A percentile compares a stretch with the other conserved stretches of the same genome.
These are phyloP conservation scores for Begonia fuchsioides DNA, from an alignment of 306 rosid genomes.

Conservation along the genomic window DNA sequence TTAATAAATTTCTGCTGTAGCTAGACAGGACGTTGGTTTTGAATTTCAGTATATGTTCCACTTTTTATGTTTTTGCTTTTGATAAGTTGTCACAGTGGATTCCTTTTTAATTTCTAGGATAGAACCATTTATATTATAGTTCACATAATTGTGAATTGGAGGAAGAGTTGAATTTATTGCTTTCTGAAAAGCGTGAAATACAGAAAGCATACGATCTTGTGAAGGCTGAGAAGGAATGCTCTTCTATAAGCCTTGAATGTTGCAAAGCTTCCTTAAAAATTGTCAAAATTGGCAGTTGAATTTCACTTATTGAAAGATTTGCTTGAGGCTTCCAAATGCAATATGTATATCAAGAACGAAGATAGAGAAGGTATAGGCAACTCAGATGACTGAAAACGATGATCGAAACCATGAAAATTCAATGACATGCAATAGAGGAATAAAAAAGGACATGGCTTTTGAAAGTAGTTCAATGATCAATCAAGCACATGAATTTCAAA, in stretches of 20 bases:
- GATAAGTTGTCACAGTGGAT: too few species aligned
- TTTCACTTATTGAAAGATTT: constrained; percentile 41
- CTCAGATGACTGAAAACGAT: constrained; percentile 7
- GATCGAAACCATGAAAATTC: constrained; percentile 5
- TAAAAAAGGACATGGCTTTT: constrained; percentile 1
- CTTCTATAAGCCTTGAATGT: constrained; percentile 79
- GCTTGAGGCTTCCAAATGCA: constrained; percentile 27
- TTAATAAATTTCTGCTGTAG: too few species aligned
- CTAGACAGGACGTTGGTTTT: too few species aligned
- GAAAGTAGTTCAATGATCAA: constrained; percentile 4
- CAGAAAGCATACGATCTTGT: constrained; percentile 61
- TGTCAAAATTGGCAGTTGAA: constrained; percentile 57
- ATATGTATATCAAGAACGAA: constrained; percentile 20
- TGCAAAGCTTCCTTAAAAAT: constrained; percentile 65
- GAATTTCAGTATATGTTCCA: too few species aligned
- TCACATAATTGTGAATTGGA: constrained; percentile 27
- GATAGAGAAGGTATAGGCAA: constrained; percentile 13
- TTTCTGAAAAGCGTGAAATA: constrained; percentile 80
- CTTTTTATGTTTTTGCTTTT: too few species aligned
- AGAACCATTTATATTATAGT: too few species aligned
- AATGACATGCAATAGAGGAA: constrained; percentile 6
- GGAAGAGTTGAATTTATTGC: constrained; percentile 52
- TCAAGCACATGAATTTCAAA: constrained; percentile 20
- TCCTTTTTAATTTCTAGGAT: too few species aligned
- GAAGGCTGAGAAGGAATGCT: constrained; percentile 95